Percentiles rank a stretch among this genome's conserved stretches.
Evolutionary conservation across 495 filamentous ascomycete species (phyloP).

Genomic region (Cercophora sp.): DNA sequence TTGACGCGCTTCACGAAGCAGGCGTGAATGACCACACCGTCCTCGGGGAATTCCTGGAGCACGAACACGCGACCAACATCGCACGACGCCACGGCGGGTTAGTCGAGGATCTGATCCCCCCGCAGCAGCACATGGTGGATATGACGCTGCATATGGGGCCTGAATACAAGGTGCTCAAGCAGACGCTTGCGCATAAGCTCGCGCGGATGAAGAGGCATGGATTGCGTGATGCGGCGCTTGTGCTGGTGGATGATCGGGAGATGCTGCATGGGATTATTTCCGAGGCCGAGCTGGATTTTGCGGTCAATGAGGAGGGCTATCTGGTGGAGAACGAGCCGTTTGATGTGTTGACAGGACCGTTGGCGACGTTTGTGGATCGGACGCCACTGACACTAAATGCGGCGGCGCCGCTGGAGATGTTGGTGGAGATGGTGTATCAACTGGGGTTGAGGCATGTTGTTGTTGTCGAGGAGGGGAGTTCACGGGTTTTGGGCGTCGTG

Average conservation of each 20-base stretch:
- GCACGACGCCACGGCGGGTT: slow-evolving; percentile 12
- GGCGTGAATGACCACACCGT: slow-evolving; percentile 49
- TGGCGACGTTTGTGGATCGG: slow-evolving; percentile 50
- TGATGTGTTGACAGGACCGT: slow-evolving; percentile 39
- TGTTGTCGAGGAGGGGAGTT: slow-evolving; percentile 44
- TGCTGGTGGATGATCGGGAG: slow-evolving; percentile 46
- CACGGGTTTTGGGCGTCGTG: slow-evolving; percentile 38
- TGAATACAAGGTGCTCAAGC: slow-evolving; percentile 41
- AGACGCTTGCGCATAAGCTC: slow-evolving; percentile 42
- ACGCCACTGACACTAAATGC: slow-evolving; percentile 49
- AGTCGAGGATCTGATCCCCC: slow-evolving; percentile 47
- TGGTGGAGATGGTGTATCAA: slow-evolving; percentile 56
- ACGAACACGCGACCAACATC: slow-evolving; percentile 29
- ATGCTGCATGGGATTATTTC: slow-evolving; percentile 53
- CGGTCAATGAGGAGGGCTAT: slow-evolving; percentile 26
- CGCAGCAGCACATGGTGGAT: slow-evolving; percentile 51
- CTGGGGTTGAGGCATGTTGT: slow-evolving; percentile 51
- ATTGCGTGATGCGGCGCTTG: slow-evolving; percentile 53
- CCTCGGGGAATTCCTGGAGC: slow-evolving; percentile 32
- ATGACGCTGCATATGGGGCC: slow-evolving; percentile 49
- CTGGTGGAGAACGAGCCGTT: slow-evolving; percentile 25
- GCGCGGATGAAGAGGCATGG: slow-evolving; percentile 44
- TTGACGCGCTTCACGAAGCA: slow-evolving; percentile 48
- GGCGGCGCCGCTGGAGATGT: slow-evolving; percentile 54
- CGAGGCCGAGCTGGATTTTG: slow-evolving; percentile 54